Evolutionary conservation across 2,329 filamentous ascomycete genomes (phyloP).

Genomic region (Phoma sp.): DNA sequence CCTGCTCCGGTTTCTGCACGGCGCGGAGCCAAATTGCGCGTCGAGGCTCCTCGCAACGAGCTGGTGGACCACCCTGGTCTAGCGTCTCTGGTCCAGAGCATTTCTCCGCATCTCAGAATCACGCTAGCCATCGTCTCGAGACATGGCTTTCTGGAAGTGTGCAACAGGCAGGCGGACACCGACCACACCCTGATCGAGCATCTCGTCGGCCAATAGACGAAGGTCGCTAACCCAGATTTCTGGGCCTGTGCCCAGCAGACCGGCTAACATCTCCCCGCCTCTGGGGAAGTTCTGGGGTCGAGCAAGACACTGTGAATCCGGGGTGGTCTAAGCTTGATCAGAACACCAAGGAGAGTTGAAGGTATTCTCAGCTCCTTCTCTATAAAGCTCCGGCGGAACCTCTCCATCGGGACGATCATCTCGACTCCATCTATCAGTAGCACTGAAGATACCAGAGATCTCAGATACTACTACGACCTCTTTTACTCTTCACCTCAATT

Average conservation of each 20-base stretch:
- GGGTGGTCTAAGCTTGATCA: conserved; percentile 28
- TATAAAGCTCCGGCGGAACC: conserved; percentile 34
- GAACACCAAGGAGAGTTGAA: conserved; percentile 20
- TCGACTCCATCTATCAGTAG: conserved; percentile 7
- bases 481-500: background rate
- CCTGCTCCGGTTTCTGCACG: background rate
- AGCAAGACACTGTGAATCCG: conserved; percentile 32
- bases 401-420: conserved; percentile 4
- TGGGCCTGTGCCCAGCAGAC: conserved; percentile 10
- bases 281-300: conserved; percentile 28
- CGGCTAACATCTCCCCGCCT: conserved; percentile 17
- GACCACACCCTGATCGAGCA: background rate
- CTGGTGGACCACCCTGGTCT: conserved; percentile 1
- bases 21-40: conserved; percentile 2
- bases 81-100: conserved; percentile 3
- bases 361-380: conserved; percentile 11
- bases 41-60: conserved; percentile 16
- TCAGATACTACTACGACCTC: background rate
- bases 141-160: conserved; percentile 6
- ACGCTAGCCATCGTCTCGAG: conserved; percentile 25
- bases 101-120: conserved; percentile 10
- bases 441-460: background rate
- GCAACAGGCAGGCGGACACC: background rate
- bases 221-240: conserved; percentile 13
- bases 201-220: conserved; percentile 21